Evolutionary conservation across 2,329 filamentous ascomycete genomes (phyloP).

Genomic region (Trichoderma koningiopsis): DNA sequence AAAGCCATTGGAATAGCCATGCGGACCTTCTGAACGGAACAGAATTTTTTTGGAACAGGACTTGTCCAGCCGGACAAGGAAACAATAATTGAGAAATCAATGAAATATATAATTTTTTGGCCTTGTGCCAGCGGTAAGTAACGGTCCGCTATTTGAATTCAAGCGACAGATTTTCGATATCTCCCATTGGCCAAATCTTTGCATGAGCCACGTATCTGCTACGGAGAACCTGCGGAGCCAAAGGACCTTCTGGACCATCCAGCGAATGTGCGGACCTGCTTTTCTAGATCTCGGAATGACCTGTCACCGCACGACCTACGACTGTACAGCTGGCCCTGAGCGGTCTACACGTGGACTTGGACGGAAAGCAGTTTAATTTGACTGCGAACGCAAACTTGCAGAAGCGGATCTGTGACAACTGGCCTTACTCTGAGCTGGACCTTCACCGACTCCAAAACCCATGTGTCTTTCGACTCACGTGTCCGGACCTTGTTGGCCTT

Average conservation of each 20-base stretch:
- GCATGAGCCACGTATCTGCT: conserved; percentile 23
- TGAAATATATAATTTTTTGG: conserved; percentile 32
- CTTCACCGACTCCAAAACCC: conserved; percentile 19
- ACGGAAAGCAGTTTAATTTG: conserved; percentile 37
- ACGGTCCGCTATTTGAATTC: conserved; percentile 35
- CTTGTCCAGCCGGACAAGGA: conserved; percentile 39
- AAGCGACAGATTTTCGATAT: conserved; percentile 22
- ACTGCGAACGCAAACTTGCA: conserved; percentile 40
- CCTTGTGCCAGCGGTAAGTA: conserved; percentile 42
- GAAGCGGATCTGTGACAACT: conserved; percentile 23
- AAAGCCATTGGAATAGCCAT: conserved; percentile 26
- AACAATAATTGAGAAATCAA: conserved; percentile 32
- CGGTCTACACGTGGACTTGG: conserved; percentile 22
- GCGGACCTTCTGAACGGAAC: conserved; percentile 18
- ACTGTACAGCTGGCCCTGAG: conserved; percentile 17
- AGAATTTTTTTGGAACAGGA: conserved; percentile 30
- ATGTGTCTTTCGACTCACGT: conserved; percentile 21
- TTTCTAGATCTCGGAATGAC: conserved; percentile 22
- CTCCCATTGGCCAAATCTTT: conserved; percentile 20
- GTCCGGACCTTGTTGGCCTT: conserved; percentile 19
- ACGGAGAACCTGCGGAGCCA: conserved; percentile 25
- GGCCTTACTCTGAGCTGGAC: conserved; percentile 24
- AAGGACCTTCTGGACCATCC: conserved; percentile 31
- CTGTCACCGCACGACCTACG: conserved; percentile 13
- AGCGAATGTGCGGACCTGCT: conserved; percentile 32